Conservation (phyloP, 1,284 basidiomycete genomes). For the Inonotus obliquus region DNA sequence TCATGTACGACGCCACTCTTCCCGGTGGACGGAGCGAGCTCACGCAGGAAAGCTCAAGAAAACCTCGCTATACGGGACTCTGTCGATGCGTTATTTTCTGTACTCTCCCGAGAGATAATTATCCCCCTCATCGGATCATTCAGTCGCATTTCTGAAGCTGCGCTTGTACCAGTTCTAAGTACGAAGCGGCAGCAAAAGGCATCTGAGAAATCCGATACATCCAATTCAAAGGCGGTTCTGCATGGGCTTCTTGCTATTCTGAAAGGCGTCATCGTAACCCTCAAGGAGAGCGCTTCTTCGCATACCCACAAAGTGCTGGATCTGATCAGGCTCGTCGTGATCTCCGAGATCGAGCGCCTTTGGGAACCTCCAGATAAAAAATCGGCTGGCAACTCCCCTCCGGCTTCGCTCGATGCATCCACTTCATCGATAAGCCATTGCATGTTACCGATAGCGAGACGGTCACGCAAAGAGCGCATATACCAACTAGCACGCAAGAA, state of each 20-base stretch:
- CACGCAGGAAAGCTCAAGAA: neutral
- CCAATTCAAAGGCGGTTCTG: neutral
- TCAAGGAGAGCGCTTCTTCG: neutral
- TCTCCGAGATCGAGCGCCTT: constrained; percentile 8
- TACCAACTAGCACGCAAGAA: constrained; percentile 45
- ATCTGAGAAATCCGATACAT: neutral
- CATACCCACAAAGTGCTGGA: neutral
- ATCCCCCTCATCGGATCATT: constrained; percentile 8
- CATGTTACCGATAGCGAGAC: neutral
- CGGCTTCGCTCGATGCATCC: neutral
- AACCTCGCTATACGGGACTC: neutral
- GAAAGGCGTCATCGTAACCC: neutral
- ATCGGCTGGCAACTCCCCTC: neutral
- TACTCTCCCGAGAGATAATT: constrained; percentile 1
- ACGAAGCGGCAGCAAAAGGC: neutral
- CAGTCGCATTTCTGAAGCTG: neutral
- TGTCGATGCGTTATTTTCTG: neutral
- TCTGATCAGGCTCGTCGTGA: neutral
- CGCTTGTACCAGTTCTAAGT: neutral
- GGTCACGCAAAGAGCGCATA: constrained; percentile 25
- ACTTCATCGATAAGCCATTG: neutral
- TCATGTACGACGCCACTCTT: neutral
- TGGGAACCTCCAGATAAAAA: neutral
- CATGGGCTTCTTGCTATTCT: neutral
- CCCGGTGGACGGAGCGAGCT: neutral